Evolutionary conservation across 108 stramenopile species (phyloP).

Genomic region (Pelagomonas calceolata): DNA sequence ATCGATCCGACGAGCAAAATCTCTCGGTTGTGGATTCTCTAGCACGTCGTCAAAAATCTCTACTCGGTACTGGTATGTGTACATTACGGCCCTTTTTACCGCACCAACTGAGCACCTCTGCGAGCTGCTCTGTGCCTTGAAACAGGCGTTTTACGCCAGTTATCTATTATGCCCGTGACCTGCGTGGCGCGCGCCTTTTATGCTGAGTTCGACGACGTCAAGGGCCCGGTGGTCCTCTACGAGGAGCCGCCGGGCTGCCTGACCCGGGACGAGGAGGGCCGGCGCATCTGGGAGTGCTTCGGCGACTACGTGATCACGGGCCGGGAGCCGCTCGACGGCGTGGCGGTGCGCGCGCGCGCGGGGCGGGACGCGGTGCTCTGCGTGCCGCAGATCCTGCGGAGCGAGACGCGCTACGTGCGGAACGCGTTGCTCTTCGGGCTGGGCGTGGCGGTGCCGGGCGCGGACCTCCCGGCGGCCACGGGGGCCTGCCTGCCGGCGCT

Average conservation of each 20-base stretch:
- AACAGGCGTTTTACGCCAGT: no score
- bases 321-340: constrained; percentile 57
- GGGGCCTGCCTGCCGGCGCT: neutral
- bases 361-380: constrained; percentile 64
- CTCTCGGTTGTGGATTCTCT: no score
- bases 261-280: neutral
- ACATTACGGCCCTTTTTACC: no score
- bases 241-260: neutral
- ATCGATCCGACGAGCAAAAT: no score
- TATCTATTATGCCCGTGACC: no score
- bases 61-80: no score
- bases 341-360: constrained; percentile 51
- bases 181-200: neutral
- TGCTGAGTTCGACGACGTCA: neutral
- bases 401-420: constrained; percentile 54
- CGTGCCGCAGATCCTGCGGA: constrained; percentile 50
- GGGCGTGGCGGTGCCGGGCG: constrained; percentile 58
- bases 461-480: constrained; percentile 56
- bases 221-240: neutral
- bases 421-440: constrained; percentile 64
- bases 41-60: no score
- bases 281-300: neutral
- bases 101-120: no score
- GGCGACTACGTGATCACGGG: constrained; percentile 72
- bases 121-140: no score